Evolutionary conservation across 495 filamentous ascomycete genomes (phyloP).

Genomic region (Tirmania nivea): DNA sequence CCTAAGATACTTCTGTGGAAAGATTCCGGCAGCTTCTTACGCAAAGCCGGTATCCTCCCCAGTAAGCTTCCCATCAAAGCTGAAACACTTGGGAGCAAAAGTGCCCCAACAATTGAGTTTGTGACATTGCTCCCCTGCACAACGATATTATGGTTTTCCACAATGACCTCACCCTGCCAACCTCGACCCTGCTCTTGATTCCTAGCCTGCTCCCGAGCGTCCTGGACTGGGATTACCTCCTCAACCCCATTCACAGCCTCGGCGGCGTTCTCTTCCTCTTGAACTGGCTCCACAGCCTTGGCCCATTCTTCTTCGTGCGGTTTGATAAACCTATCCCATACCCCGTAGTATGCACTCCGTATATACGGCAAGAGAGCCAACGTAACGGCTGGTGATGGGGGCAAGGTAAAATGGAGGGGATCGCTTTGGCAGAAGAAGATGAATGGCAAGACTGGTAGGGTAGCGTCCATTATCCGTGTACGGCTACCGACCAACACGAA

Average conservation of each 20-base stretch:
- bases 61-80: slow-evolving; percentile 14
- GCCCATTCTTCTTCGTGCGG: slow-evolving; percentile 17
- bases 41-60: slow-evolving; percentile 14
- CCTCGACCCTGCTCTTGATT: slow-evolving; percentile 7
- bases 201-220: slow-evolving; percentile 4
- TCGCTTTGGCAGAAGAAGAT: slow-evolving; percentile 20
- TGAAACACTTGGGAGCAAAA: slow-evolving; percentile 18
- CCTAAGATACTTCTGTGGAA: slow-evolving; percentile 19
- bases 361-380: slow-evolving; percentile 19
- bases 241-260: background rate
- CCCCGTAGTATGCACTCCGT: slow-evolving; percentile 14
- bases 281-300: slow-evolving; percentile 16
- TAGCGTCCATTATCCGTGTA: slow-evolving; percentile 18
- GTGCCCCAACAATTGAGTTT: slow-evolving; percentile 16
- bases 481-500: slow-evolving; percentile 19
- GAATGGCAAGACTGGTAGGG: slow-evolving; percentile 17
- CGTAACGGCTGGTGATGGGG: slow-evolving; percentile 19
- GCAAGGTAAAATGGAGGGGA: slow-evolving; percentile 19
- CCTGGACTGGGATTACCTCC: background rate
- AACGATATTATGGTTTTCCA: slow-evolving; percentile 20
- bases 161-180: slow-evolving; percentile 18
- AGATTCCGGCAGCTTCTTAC: slow-evolving; percentile 15
- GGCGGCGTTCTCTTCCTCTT: slow-evolving; percentile 7
- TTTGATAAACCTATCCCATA: slow-evolving; percentile 16
- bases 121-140: slow-evolving; percentile 19